Base-by-base conservation (phyloP, 306 rosid species). In the Prunus davidiana region DNA sequence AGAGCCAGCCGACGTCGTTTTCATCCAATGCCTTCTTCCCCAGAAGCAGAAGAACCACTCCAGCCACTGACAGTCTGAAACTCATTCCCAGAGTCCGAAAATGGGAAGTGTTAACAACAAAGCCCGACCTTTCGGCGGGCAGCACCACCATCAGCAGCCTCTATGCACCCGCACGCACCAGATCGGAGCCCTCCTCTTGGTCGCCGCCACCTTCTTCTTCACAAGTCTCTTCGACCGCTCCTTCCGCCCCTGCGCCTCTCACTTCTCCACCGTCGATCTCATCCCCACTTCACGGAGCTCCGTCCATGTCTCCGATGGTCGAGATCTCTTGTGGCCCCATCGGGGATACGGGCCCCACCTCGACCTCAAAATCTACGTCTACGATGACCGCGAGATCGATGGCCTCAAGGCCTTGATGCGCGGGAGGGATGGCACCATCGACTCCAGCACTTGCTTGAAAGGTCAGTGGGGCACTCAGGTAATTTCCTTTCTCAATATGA, bases 381-480 rank as follows among this genome's bases (percentile, higher is more conserved):
- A 95, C 76, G 92, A 87, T 1, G 87, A 71, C 67, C 11, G 72
- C 43, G 97, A 95, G 86, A 86, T 90, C 81, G 82, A 87, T 55
- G 97, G 96, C 13, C 85, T 92, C 79, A 87, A 85, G 64, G 73
- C 81, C 38, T 84, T 95, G 78, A 57, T 95, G 89, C 81, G 61
- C 58, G 97, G 97, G 20, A 77, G 92, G 58, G 92, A 91, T 16
- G 96, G 98, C 43, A 77, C 76, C 76, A 87, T 95, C 81, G 83
- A 86, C 0, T 78, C 87, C 56, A 66, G 81, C 41, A 77, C 86
- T 81, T 95, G 99, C 82, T 75, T 88, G 82, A 95, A 87, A 78
- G 97, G 97, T 77, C 97, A 95, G 75, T 95, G 99, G 99, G 99
- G 97, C 69, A 90, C 96, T 88, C 97, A 95, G 97, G 99, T 92